Percentiles rank a stretch among this genome's conserved stretches.
Evolutionary conservation across 352 stramenopile genomes (phyloP).

Genomic region (Phytophthora hibernalis): DNA sequence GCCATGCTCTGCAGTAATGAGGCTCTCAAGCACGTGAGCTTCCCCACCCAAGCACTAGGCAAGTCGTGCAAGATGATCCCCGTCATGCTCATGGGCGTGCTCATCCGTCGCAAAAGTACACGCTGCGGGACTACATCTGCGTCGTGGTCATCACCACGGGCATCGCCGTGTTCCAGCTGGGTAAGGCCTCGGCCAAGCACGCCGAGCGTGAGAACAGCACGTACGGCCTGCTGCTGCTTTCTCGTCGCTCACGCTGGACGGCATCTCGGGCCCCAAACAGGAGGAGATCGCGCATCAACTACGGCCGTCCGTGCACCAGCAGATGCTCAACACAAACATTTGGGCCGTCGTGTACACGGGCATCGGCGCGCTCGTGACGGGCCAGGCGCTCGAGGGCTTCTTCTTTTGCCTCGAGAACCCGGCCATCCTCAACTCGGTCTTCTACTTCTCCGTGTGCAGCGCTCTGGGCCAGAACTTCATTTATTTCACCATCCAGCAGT

Average conservation of each 20-base stretch:
- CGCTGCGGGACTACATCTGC: constrained; percentile 89
- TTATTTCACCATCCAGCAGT: constrained; percentile 98
- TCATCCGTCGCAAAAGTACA: constrained; percentile 94
- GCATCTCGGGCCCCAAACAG: constrained; percentile 96
- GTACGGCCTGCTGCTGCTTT: constrained; percentile 91
- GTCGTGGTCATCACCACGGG: constrained; percentile 91
- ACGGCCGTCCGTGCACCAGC: constrained; percentile 86
- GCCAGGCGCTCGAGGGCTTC: constrained; percentile 75
- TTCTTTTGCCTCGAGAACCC: constrained; percentile 87
- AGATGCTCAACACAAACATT: constrained; percentile 92
- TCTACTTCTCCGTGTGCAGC: constrained; percentile 96
- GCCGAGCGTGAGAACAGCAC: constrained; percentile 88
- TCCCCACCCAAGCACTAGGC: constrained; percentile 97
- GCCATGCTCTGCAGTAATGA: constrained; percentile 94
- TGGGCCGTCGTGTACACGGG: constrained; percentile 90
- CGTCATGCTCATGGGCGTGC: constrained; percentile 94
- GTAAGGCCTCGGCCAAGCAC: constrained; percentile 79
- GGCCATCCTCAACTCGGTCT: constrained; percentile 84
- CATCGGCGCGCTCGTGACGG: constrained; percentile 73
- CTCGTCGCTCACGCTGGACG: constrained; percentile 95
- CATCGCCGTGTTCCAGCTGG: constrained; percentile 92
- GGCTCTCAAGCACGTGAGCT: constrained; percentile 95
- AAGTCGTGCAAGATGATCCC: constrained; percentile 99
- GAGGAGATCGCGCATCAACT: constrained; percentile 87
- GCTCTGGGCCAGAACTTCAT: constrained; percentile 99